These are phyloP conservation scores for Candida wancherniae DNA, from an alignment of 805 yeast species.

Conservation along the genomic window DNA sequence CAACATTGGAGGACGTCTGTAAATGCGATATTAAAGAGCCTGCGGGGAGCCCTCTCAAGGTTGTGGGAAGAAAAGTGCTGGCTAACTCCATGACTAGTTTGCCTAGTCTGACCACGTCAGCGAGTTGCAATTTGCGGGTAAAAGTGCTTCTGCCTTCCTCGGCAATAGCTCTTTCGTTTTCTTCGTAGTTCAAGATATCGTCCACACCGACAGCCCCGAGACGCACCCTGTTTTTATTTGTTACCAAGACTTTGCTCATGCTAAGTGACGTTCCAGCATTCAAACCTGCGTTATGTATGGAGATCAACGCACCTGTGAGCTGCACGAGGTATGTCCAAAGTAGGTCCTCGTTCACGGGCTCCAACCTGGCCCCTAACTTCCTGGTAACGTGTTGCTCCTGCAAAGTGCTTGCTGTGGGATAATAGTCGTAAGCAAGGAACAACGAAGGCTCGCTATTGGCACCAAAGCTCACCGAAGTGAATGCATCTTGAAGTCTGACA, in stretches of 20 bases:
- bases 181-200: constrained; percentile 55
- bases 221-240: constrained; percentile 67
- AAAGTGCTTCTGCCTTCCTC: constrained; percentile 4
- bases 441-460: constrained; percentile 54
- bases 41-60: constrained; percentile 16
- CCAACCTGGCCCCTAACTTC: constrained; percentile 36
- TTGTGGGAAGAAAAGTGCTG: constrained; percentile 28
- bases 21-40: constrained; percentile 13
- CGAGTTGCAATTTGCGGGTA: constrained; percentile 35
- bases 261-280: constrained; percentile 58
- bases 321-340: constrained; percentile 79
- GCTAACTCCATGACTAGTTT: constrained; percentile 54
- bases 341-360: constrained; percentile 55
- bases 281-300: constrained; percentile 61
- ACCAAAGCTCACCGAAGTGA: constrained; percentile 82
- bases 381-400: constrained; percentile 61
- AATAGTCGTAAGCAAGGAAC: constrained; percentile 77
- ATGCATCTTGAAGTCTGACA: constrained; percentile 71
- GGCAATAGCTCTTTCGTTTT: constrained; percentile 20
- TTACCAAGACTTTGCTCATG: constrained; percentile 65
- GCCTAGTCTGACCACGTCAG: constrained; percentile 62
- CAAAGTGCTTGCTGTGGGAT: constrained; percentile 70
- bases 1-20: constrained; percentile 12
- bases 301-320: constrained; percentile 61
- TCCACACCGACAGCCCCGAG: constrained; percentile 65